These are phyloP conservation scores for Exophiala calicioides DNA, from an alignment of 2,329 filamentous ascomycete species.

Conservation along the genomic window DNA sequence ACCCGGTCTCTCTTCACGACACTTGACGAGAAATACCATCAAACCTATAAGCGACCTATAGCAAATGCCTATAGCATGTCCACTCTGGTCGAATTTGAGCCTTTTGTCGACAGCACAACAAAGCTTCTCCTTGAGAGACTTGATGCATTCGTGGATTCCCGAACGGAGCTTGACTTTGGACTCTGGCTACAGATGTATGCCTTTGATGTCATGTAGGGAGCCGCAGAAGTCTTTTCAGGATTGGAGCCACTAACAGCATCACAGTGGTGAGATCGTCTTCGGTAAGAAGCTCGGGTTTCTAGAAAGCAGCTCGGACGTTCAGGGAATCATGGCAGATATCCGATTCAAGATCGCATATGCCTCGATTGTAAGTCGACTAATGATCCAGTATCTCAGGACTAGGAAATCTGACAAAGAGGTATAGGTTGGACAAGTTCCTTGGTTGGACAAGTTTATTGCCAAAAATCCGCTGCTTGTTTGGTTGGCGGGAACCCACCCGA, in stretches of 20 bases:
- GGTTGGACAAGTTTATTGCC: conserved; percentile 23
- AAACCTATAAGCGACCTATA: conserved; percentile 71
- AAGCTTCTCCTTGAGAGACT: conserved; percentile 67
- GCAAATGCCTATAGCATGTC: conserved; percentile 63
- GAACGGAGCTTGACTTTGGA: conserved; percentile 12
- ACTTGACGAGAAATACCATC: conserved; percentile 70
- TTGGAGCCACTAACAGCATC: too few species aligned
- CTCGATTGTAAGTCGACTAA: conserved; percentile 5
- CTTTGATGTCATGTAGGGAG: conserved; percentile 27
- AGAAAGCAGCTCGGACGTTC: conserved; percentile 20
- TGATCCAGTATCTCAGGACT: neutral
- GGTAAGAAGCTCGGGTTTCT: conserved; percentile 34
- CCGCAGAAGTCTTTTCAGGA: too few species aligned
- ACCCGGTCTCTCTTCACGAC: conserved; percentile 62
- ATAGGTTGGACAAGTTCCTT: conserved; percentile 27
- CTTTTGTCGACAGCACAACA: conserved; percentile 74
- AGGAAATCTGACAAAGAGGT: conserved; percentile 1
- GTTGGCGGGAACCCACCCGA: conserved; percentile 69
- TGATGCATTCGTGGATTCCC: conserved; percentile 48
- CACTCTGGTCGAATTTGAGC: conserved; percentile 51
- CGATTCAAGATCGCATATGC: conserved; percentile 30
- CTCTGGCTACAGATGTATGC: conserved; percentile 24
- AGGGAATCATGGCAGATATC: conserved; percentile 22
- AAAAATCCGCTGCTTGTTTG: conserved; percentile 53
- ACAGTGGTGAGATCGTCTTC: conserved; percentile 38